Evolutionary conservation across 805 yeast genomes (phyloP), one percentile per base, ranked within the genome.

Genomic region (Yarrowia keelungensis): DNA sequence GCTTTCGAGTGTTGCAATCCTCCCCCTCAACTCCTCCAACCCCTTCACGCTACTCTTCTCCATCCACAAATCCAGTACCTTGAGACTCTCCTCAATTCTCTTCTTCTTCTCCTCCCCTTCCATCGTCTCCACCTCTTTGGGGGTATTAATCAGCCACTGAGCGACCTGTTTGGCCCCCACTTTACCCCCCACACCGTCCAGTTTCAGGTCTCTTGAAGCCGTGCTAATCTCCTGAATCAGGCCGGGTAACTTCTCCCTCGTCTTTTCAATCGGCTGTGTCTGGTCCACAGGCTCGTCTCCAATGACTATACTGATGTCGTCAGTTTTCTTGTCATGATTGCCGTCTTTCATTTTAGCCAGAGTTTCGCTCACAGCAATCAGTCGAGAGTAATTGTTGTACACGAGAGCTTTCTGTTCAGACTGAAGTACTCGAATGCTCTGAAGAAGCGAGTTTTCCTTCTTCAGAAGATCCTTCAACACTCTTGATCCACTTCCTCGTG

Each of bases 401-500:
- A 79, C 79, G 5, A 79, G 73, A 32, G 80, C 79, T 70, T 79
- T 79, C 64, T 79, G 80, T 45, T 78, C 79, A 68, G 78, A 74
- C 47, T 78, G 77, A 35, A 79, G 73, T 10, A 76, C 73, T 19
- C 75, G 72, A 14, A 75, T 71, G 53, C 78, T 78, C 39, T 68
- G 69, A 22, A 72, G 58, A 43, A 78, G 73, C 65, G 71, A 72
- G 64, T 73, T 74, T 38, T 74, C 76, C 5, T 73, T 69, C 54
- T 71, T 70, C 8, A 77, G 69, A 19, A 78, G 70, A 8, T 67
- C 69, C 45, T 73, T 69, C 14, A 77, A 43, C 9, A 65, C 68
- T 5, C 67, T 22, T 2, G 54, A 47, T 12, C 56, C 56, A 8
- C 51, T 43, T 22, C 65, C 65, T 8, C 46, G 15, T 11, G 39